Evolutionary conservation across 2,329 filamentous ascomycete species (phyloP), one percentile per base, ranked within the genome.

Genomic region (Beauveria sp.): DNA sequence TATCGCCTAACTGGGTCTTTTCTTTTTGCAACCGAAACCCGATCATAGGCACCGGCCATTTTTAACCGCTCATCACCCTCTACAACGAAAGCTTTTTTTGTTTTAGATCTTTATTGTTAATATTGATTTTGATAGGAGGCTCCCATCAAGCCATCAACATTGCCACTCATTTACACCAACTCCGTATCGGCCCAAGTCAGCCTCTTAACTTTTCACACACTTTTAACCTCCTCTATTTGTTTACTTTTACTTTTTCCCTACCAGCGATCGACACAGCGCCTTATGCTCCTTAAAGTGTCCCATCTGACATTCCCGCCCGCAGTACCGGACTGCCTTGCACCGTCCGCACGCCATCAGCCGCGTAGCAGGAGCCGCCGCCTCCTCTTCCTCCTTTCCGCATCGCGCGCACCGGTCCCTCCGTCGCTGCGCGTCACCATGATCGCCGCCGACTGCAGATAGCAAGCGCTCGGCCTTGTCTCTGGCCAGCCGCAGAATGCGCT

Each of bases 401-500:
- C 70, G 68, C 45, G 67, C 68, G 63, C 70, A 71, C 59, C 42
- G 50, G 20, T 57, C 66, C 59, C 63, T 18, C 14, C 20, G 45
- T 1, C 47, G 20, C 18, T 38, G 30, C 51, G 43, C 28, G 5
- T 22, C 30, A 14, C 3, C 30, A 34, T 34, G 30, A 12, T 34
- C 30, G 30, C 30, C 12, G 4, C 4, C 30, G 30, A 34, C 30
- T 2, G 49, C 9, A 1, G 26, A 28, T n/a, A 42, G 20, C 20
- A 22, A 16, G n/a, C 22, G 9, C 22, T 70, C 66, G 57, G 70
- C 70, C 66, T 58, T 71, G 64, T 69, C 69, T 65, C 63, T 72
- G 53, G 71, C 70, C 65, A 67, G 61, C 66, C 62, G 68, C 55
- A 74, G 68, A 60, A 73, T 68, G 58, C 67, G 70, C 68, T 74